A percentile compares a stretch with the other conserved stretches of the same genome.
phyloP scores from a whole-genome alignment of 805 yeast species.

The Kurtzmaniella cleridarum region DNA sequence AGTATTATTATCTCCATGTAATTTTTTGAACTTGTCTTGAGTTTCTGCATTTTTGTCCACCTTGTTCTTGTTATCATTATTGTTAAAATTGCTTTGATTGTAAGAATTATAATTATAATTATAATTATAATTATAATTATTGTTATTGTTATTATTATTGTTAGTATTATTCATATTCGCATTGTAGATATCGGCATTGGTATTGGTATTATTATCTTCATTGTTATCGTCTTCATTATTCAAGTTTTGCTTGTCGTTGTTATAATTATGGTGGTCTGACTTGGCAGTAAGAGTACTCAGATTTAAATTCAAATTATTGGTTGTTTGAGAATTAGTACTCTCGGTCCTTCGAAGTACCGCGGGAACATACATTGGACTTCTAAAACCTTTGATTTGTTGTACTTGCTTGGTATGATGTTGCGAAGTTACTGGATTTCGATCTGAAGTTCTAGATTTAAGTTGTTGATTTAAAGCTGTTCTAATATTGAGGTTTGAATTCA shows the following conservation, averaged over 20 bases:
- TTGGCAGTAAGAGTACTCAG: background rate
- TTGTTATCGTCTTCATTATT: background rate
- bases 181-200: constrained; percentile 6
- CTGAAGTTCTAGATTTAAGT: background rate
- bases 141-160: constrained; percentile 1
- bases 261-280: background rate
- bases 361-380: constrained; percentile 85
- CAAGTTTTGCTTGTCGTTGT: constrained; percentile 1
- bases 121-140: background rate
- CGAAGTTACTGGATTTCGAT: constrained; percentile 7
- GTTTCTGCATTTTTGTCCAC: no score
- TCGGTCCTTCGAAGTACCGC: constrained; percentile 64
- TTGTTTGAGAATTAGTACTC: constrained; percentile 5
- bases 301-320: no score
- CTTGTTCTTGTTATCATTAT: background rate
- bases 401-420: constrained; percentile 25
- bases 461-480: background rate
- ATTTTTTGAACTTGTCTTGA: no score
- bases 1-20: background rate
- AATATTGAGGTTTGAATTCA: background rate
- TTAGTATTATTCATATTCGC: background rate
- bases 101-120: no score
- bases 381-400: constrained; percentile 72
- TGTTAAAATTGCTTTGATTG: background rate
- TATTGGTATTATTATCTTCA: background rate